Evolutionary conservation across 306 rosid genomes (phyloP).

Genomic region (Arachis stenosperma): DNA sequence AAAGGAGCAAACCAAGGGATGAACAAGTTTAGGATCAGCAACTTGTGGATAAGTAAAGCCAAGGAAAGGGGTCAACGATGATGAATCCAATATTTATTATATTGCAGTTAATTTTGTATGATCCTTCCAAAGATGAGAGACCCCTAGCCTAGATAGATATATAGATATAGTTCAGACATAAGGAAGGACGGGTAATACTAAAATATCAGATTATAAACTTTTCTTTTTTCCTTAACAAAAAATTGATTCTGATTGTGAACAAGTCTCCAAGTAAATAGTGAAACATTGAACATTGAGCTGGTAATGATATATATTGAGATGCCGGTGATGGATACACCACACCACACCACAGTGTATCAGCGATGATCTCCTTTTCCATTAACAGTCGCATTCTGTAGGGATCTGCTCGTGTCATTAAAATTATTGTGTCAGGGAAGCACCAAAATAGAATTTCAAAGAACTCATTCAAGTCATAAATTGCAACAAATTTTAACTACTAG

Average conservation of each 20-base stretch:
- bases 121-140: slow-evolving; percentile 31
- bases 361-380: slow-evolving; percentile 54
- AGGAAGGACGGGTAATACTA: slow-evolving; percentile 11
- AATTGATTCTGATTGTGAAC: slow-evolving; percentile 21
- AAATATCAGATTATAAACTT: slow-evolving; percentile 14
- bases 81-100: slow-evolving; percentile 13
- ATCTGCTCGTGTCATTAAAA: slow-evolving; percentile 50
- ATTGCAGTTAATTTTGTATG: slow-evolving; percentile 30
- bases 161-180: not conserved
- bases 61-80: not conserved
- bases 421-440: slow-evolving; percentile 8
- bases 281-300: slow-evolving; percentile 32
- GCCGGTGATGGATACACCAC: slow-evolving; percentile 31
- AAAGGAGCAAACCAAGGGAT: not conserved
- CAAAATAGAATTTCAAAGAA: not conserved
- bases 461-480: slow-evolving; percentile 1
- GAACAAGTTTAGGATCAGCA: slow-evolving; percentile 9
- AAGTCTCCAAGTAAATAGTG: slow-evolving; percentile 24
- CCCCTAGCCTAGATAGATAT: too few relatives aligned
- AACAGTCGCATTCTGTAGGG: slow-evolving; percentile 37
- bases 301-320: slow-evolving; percentile 21
- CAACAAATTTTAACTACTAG: slow-evolving; percentile 11
- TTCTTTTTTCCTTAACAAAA: not conserved
- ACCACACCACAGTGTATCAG: slow-evolving; percentile 35
- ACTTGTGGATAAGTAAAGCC: not conserved